A percentile compares a stretch with the other conserved stretches of the same genome.
phyloP scores from a whole-genome alignment of 2,329 filamentous ascomycete genomes.

The Didymella keratinophila region DNA sequence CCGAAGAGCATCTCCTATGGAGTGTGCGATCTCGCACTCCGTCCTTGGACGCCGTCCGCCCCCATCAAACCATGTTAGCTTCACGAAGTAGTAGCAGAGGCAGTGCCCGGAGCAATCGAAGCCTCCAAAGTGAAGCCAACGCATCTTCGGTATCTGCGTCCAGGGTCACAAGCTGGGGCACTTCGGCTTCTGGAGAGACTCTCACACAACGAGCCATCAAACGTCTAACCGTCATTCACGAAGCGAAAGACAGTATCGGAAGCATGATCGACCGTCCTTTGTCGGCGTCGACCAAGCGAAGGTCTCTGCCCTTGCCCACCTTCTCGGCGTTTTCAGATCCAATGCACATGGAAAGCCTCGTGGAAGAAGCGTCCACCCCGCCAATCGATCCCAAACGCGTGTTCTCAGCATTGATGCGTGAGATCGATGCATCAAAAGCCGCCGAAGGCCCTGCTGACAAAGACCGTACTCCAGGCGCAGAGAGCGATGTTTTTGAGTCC shows the following conservation, averaged over 20 bases:
- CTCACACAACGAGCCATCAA: constrained; percentile 62
- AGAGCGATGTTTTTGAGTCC: constrained; percentile 40
- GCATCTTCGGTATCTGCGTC: constrained; percentile 61
- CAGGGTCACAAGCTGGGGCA: constrained; percentile 75
- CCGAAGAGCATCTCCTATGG: constrained; percentile 57
- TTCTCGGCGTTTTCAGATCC: constrained; percentile 44
- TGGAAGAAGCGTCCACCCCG: constrained; percentile 34
- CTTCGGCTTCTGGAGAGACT: constrained; percentile 66
- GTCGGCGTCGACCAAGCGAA: constrained; percentile 24
- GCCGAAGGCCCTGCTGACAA: not conserved
- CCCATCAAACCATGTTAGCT: constrained; percentile 23
- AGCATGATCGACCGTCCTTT: constrained; percentile 33
- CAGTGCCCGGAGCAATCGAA: constrained; percentile 37
- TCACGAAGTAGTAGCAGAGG: constrained; percentile 36
- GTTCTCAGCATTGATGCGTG: constrained; percentile 48
- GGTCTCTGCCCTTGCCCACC: constrained; percentile 28
- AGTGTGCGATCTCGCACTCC: constrained; percentile 42
- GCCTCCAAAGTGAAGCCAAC: constrained; percentile 49
- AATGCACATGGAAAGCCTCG: constrained; percentile 41
- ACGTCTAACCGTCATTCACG: constrained; percentile 70
- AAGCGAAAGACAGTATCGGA: constrained; percentile 54
- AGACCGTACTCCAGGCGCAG: constrained; percentile 25
- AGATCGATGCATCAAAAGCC: constrained; percentile 37
- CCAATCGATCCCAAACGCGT: constrained; percentile 45
- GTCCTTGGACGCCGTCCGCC: constrained; percentile 28